These are phyloP conservation scores for Malassezia vespertilionis DNA, from an alignment of 1,284 basidiomycete genomes.

Conservation along the genomic window DNA sequence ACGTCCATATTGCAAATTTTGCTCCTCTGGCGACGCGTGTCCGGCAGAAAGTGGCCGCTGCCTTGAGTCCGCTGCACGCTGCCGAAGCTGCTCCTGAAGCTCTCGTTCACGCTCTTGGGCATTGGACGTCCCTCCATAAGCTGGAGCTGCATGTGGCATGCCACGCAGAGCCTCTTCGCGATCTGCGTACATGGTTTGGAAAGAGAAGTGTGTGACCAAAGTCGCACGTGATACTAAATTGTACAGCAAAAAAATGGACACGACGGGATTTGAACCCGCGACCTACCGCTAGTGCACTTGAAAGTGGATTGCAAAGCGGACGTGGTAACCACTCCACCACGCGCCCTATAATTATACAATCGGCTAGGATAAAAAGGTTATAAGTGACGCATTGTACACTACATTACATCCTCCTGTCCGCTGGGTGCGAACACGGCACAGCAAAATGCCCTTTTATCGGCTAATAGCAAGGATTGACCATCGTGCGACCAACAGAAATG, in stretches of 20 bases:
- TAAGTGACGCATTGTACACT: not conserved
- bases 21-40: not conserved
- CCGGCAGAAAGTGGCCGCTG: constrained; percentile 5
- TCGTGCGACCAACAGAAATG: constrained; percentile 9
- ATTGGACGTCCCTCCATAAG: constrained; percentile 2
- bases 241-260: constrained; percentile 19
- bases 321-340: constrained; percentile 22
- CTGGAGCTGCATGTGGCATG: not conserved
- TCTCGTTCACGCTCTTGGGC: constrained; percentile 31
- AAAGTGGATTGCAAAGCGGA: constrained; percentile 17
- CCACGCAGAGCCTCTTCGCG: constrained; percentile 28
- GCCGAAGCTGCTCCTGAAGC: constrained; percentile 40
- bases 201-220: not conserved
- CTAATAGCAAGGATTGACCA: constrained; percentile 7
- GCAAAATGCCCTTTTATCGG: constrained; percentile 6
- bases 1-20: not conserved
- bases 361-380: not conserved
- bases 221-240: not conserved
- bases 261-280: constrained; percentile 23
- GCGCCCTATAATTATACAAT: constrained; percentile 6
- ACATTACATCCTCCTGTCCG: not conserved
- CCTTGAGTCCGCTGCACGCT: constrained; percentile 26
- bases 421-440: constrained; percentile 7
- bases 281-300: constrained; percentile 17
- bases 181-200: constrained; percentile 32